These are phyloP conservation scores for Colletotrichum theobromicola DNA, from an alignment of 2,329 filamentous ascomycete genomes.

Conservation along the genomic window DNA sequence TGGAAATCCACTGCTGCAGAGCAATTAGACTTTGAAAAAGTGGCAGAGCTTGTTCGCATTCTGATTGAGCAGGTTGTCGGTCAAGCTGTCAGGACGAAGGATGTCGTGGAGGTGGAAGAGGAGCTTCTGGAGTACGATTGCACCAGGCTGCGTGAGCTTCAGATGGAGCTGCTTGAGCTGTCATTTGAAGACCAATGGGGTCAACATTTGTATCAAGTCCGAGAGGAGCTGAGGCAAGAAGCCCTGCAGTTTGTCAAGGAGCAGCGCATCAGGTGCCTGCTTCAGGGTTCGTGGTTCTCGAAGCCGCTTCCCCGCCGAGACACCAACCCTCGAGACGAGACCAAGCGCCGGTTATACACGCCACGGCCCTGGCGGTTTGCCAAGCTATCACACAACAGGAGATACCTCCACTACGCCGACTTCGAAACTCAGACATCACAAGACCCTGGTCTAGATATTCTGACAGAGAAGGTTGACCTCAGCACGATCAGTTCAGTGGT, in stretches of 20 bases:
- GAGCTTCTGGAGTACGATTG: conserved; percentile 87
- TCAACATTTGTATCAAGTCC: conserved; percentile 85
- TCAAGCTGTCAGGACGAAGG: conserved; percentile 78
- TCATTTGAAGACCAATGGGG: conserved; percentile 97
- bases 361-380: conserved; percentile 79
- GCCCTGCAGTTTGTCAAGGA: conserved; percentile 97
- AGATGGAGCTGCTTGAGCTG: conserved; percentile 91
- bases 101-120: conserved; percentile 87
- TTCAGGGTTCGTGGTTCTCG: conserved; percentile 89
- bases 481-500: conserved; percentile 89
- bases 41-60: conserved; percentile 88
- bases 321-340: conserved; percentile 34
- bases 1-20: conserved; percentile 92
- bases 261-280: conserved; percentile 87
- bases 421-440: conserved; percentile 70
- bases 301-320: conserved; percentile 48
- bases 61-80: conserved; percentile 90
- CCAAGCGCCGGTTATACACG: conserved; percentile 45
- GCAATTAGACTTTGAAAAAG: conserved; percentile 89
- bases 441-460: conserved; percentile 73
- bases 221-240: conserved; percentile 88
- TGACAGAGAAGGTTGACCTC: conserved; percentile 86
- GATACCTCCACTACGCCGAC: conserved; percentile 88
- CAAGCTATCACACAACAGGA: conserved; percentile 87
- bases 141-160: conserved; percentile 76